Base-by-base conservation (phyloP, 345 rosid genomes). In the Sisymbrium altissimum region DNA sequence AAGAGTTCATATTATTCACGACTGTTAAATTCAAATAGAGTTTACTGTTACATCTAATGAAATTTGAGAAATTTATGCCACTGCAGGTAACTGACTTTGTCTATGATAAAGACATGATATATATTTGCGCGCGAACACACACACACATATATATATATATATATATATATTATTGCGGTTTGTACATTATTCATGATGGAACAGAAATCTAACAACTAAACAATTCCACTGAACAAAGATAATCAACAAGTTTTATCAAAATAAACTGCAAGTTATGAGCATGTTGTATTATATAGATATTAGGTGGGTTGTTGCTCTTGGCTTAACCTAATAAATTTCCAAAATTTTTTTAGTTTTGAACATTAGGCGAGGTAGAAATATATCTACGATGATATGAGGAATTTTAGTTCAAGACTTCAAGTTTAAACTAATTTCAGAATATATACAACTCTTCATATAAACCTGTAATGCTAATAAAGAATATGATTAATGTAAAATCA, bases 71-170 rank as follows among this genome's bases (percentile, higher is more conserved):
- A 68, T 40, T n/a, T 21, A 61, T 75, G 69, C 15, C 17, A 53
- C 68, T 75, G 64, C 74, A 68, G 55, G 68, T 59, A 67, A n/a
- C 79, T 60, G 64, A 75, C 74, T 52, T 33, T 75, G 61, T 75
- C 69, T 64, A 52, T 75, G 74, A 75, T 53, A 75, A 52, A 50
- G 69, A 75, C 69, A 61, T 61, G 55, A 30, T 67, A 30, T 38
- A 55, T 36, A 36, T 53, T 41, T 64, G 40, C 57, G 71, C 40
- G 71, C 57, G 48, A 21, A 43, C 38, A 45, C 19, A 49, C 6
- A 43, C 7, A 32, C 6, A 17, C 4, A 23, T 1, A 45, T 7
- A 39, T 18, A 14, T 39, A 10, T 21, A 25, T 58, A n/a, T 15
- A 9, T 18, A 46, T 9, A 48, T 3, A 19, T 10, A 18, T 18